Evolutionary conservation across 2,329 filamentous ascomycete genomes (phyloP), one percentile per base, ranked within the genome.

Genomic region (Aspergillus hiratsukae): DNA sequence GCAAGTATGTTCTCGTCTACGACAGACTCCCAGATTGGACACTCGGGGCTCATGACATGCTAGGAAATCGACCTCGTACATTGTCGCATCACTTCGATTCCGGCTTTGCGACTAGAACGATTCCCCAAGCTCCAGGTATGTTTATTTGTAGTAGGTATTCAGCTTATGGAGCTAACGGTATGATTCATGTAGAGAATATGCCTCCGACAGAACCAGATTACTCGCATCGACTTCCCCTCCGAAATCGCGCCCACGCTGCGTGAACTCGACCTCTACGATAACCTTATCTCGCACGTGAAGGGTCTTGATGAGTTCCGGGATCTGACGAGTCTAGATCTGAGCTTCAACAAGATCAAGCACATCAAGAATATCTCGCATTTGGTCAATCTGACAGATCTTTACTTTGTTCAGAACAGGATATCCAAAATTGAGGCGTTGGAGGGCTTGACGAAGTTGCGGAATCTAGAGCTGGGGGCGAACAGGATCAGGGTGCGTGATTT

Each of bases 261-360:
- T 67, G 94, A 99, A 58, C 83, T 99, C 51, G 94, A 99, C 67
- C 83, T 99, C 58, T 99, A 99, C 78, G 94, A 99, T 76, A 99
- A 99, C 74, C 82, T 96, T 19, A 91, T 99, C 66, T 84, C 86
- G 10, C 91, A 96, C 73, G 85, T 97, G 74, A 87, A 87, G 63
- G 90, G 90, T 29, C 82, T 99, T 48, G 91, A 97, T 53, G 80
- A 85, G 48, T 84, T 97, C 56, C 84, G 81, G 11, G 81, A 89
- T 59, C 83, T 99, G 53, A 90, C 83, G 5, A 88, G 80, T 55
- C 84, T 99, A 54, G 94, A 99, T 72, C 81, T 99, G 52, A 95
- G 90, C 73, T 99, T 97, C 83, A 99, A 99, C 80, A 97, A 97
- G 80, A 93, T 99, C 78, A 97, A 96, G 74, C 92, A 97, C 75